Base-by-base conservation (phyloP, 164 flowering plant genomes). In the Amborella trichopoda region DNA sequence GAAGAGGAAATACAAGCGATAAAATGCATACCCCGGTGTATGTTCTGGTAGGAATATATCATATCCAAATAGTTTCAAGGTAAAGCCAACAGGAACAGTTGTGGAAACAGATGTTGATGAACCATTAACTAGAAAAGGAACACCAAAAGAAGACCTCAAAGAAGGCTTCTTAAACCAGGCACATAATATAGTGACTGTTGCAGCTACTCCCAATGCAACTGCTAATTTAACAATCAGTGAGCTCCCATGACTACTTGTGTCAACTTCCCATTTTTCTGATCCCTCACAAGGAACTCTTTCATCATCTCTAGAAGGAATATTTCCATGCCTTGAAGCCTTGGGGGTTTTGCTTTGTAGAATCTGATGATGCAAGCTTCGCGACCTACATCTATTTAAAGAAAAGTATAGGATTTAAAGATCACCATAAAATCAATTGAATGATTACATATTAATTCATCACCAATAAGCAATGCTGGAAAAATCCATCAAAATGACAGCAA, bases 1-100 rank as follows among this genome's bases (percentile, higher is more conserved):
- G n/a, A n/a, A n/a, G n/a, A n/a, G n/a, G n/a, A n/a, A n/a, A n/a
- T n/a, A n/a, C n/a, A n/a, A n/a, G n/a, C n/a, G n/a, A n/a, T n/a
- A 26, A 44, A 40, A 23, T 20, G 52, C 70, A 55, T 71, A 86
- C 96, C 96, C 96, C 26, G 87, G 96, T 20, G 96, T 71, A 67
- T 72, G 74, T 66, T 74, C 76, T 16, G 96, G 93, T 59, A 86
- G 70, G 23, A 76, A 23, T 56, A 80, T 20, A 58, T 52, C 68
- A 55, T 69, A 65, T 28, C 87, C 80, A 50, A 80, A 83, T 50
- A 68, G 67, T 44, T 69, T 71, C 54, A 86, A 69, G 51, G 61
- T 60, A 63, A 80, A 86, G 44, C 86, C 83, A 50, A 23, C 60
- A 66, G 73, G 37, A 5, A 75, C 23, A 44, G 59, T 49, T 46